Evolutionary conservation across 208 protist species (phyloP), one percentile per base, ranked within the genome.

Genomic region (Leptomonas pyrrhocoris): DNA sequence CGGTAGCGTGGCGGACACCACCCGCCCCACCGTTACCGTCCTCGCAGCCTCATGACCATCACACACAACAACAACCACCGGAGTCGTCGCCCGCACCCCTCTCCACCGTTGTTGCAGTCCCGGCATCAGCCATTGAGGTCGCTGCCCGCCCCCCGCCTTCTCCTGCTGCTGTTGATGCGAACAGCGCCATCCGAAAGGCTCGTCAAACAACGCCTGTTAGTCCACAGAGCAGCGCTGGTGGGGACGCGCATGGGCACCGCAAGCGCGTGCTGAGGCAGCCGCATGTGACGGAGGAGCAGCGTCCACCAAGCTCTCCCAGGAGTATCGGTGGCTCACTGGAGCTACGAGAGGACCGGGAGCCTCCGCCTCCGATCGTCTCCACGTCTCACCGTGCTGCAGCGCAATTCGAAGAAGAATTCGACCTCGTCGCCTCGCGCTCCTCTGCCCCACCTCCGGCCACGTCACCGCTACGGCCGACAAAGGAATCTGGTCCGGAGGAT

Each of bases 1-100:
- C 40, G 8, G 38, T 62, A 19, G 36, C 40, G 16, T 62, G 40
- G 57, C 57, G 57, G 18, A 19, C 57, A 15, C 57, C 57, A 46
- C 57, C 57, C 48, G 21, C 57, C 3, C 57, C 57, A 23, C 34
- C 57, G 9, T 38, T 4, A 13, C 57, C 3, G 13, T 23, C 1
- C n/a, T 30, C 57, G 23, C n/a, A n/a, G n/a, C 57, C 27, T 7
- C 57, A 11, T n/a, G 2, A 45, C 30, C 31, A 45, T 4, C 30
- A 59, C 31, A 23, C 34, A 5, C 51, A 57, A 11, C 28, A 53
- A 30, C 48, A 23, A 30, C 12, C 4, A 53, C 21, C 15, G 1
- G 21, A 30, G 21, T 6, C 48, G 18, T 1, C n/a, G 9, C 45
- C 16, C 3, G 4, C 48, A 13, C 7, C 48, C 16, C 21, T 30